Percentiles rank a stretch among this genome's conserved stretches.
Conservation (phyloP, 2,329 filamentous ascomycete species). For the Myriosclerotinia duriaeana region DNA sequence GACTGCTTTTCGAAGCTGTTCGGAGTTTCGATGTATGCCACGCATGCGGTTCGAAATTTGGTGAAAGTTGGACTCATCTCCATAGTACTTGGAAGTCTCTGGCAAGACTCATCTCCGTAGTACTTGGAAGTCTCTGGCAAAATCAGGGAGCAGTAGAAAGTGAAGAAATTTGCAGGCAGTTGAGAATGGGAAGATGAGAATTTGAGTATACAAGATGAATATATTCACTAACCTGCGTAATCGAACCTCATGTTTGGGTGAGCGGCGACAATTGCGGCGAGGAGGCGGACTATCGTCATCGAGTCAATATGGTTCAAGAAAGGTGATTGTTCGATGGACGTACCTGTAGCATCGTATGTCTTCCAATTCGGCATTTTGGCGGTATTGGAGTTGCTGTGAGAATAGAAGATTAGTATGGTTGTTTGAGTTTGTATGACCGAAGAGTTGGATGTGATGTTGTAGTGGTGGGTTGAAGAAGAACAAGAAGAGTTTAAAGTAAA, state of each 20-base stretch:
- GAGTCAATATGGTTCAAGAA: neutral
- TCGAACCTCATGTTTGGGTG: constrained; percentile 56
- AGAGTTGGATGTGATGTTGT: neutral
- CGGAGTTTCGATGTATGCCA: constrained; percentile 29
- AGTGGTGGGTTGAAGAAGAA: neutral
- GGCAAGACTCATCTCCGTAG: constrained; percentile 32
- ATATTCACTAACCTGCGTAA: constrained; percentile 56
- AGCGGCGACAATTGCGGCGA: constrained; percentile 61
- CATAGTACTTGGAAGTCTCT: too few species aligned
- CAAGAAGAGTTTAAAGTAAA: neutral
- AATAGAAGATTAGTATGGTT: constrained; percentile 16
- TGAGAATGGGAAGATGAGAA: neutral
- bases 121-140: constrained; percentile 55
- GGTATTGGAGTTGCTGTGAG: constrained; percentile 10
- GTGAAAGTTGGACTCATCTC: constrained; percentile 32
- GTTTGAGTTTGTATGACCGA: neutral
- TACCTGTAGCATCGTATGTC: constrained; percentile 54
- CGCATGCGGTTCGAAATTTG: constrained; percentile 31
- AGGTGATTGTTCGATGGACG: neutral
- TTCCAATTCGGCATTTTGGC: constrained; percentile 57
- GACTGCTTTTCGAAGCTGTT: constrained; percentile 30
- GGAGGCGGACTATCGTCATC: constrained; percentile 49
- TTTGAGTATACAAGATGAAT: constrained; percentile 3
- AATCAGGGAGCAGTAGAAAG: constrained; percentile 11
- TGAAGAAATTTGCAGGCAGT: constrained; percentile 5